Evolutionary conservation across 805 yeast genomes (phyloP), one percentile per base, ranked within the genome.

Genomic region (Wickerhamomyces alni): DNA sequence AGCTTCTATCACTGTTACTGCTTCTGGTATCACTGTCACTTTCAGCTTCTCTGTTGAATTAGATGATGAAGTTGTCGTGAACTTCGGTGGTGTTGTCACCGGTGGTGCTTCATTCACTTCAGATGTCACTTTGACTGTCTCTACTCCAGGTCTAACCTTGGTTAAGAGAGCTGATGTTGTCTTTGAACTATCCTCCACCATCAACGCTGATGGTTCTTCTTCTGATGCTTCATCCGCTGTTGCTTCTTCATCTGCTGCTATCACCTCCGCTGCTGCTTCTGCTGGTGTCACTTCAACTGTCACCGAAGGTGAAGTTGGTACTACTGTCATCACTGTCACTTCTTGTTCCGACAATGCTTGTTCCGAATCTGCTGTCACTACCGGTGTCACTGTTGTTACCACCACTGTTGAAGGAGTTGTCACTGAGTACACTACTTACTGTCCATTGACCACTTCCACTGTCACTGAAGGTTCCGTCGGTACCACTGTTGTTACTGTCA

Each of bases 291-390:
- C 47, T 42, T 21, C 24, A 7, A 41, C 47, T 37, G 40, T 36
- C 28, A 39, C 48, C 18, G 47, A 33, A 16, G 36, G 37, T 26
- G 45, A 42, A 13, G 36, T 35, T 17, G 36, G 47, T 17, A 55
- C 65, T 45, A 58, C 64, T 32, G 41, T 54, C 28, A 48, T 51
- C 40, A 55, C 65, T 32, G 47, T 62, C 44, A 57, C 56, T 30
- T 45, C 54, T 15, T 48, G 57, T 38, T 22, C 32, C 3, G 40
- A 37, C 19, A 33, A 45, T 24, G 37, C 33, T 13, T 52, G 57
- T 21, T 35, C 49, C 9, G 40, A 38, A 28, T 24, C 36, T 17
- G 32, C 51, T 22, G 47, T 43, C 21, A 47, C 61, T 40, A 63
- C 68, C 38, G 51, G 58, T 37, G 50, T 47, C 35, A 46, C 55